These are phyloP conservation scores for Microglena sp. DNA, from an alignment of 139 green algal species.

Conservation along the genomic window DNA sequence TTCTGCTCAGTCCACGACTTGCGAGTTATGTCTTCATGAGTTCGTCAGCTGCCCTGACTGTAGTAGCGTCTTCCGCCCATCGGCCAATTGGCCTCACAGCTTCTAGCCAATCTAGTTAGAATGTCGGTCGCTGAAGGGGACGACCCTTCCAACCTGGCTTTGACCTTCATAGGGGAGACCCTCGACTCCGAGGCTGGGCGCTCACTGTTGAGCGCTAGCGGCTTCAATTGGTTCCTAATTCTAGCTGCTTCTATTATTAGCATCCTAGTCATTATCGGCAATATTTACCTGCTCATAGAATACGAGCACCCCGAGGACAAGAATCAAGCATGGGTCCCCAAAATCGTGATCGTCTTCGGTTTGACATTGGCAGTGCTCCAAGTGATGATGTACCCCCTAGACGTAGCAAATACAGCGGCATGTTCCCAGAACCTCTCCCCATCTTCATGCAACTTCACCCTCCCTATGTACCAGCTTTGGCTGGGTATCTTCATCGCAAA, in stretches of 20 bases:
- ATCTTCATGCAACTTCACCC: constrained; percentile 63
- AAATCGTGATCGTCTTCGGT: constrained; percentile 80
- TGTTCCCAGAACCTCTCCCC: constrained; percentile 58
- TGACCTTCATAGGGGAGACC: too few relatives aligned
- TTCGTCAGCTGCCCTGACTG: too few relatives aligned
- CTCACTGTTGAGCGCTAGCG: too few relatives aligned
- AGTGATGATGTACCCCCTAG: constrained; percentile 89
- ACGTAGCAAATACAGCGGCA: constrained; percentile 81
- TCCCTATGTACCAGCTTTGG: constrained; percentile 90
- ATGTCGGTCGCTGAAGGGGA: too few relatives aligned
- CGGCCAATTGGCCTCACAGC: too few relatives aligned
- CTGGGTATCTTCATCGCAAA: constrained; percentile 72
- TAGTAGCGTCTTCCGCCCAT: too few relatives aligned
- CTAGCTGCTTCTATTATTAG: constrained; percentile 53
- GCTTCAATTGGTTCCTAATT: constrained; percentile 83
- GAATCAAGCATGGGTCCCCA: constrained; percentile 88
- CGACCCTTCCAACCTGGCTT: too few relatives aligned
- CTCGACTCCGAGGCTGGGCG: too few relatives aligned
- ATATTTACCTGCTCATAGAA: constrained; percentile 81
- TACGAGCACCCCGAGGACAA: constrained; percentile 92
- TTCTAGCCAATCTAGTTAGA: too few relatives aligned
- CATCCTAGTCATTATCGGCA: constrained; percentile 53
- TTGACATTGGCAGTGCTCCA: constrained; percentile 77
- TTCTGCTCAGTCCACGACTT: too few relatives aligned
- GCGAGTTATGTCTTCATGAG: too few relatives aligned